These are phyloP conservation scores for Hyaloscypha finlandica DNA, from an alignment of 495 filamentous ascomycete genomes.

Conservation along the genomic window DNA sequence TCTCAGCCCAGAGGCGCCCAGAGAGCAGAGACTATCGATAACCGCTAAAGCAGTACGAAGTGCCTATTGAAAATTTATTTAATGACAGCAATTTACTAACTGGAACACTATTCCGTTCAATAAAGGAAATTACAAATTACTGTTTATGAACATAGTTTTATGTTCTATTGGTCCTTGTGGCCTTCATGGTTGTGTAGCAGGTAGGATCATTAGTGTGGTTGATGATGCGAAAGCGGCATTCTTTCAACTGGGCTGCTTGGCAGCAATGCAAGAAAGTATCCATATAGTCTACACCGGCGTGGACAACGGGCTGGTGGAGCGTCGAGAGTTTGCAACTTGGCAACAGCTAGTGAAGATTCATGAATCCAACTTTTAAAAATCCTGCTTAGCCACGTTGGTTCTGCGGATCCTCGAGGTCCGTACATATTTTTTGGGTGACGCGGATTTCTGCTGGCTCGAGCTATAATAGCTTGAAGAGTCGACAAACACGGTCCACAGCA, in stretches of 20 bases:
- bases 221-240: background rate
- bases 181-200: too few species aligned
- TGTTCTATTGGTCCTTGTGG: background rate
- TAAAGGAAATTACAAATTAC: background rate
- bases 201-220: background rate
- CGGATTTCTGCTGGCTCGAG: background rate
- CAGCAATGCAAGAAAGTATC: too few species aligned
- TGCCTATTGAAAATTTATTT: background rate
- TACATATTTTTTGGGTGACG: background rate
- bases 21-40: background rate
- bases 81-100: background rate
- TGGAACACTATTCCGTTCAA: background rate
- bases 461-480: background rate
- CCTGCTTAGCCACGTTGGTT: background rate
- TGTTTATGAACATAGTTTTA: constrained; percentile 3
- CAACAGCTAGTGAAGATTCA: background rate
- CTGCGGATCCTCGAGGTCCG: background rate
- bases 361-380: background rate
- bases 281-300: too few species aligned
- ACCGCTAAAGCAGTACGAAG: background rate
- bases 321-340: background rate
- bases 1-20: background rate
- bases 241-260: background rate
- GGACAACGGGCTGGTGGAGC: too few species aligned
- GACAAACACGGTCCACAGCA: background rate